phyloP scores from a whole-genome alignment of 495 filamentous ascomycete genomes.

The Pseudoneurospora amorphoporcata region DNA sequence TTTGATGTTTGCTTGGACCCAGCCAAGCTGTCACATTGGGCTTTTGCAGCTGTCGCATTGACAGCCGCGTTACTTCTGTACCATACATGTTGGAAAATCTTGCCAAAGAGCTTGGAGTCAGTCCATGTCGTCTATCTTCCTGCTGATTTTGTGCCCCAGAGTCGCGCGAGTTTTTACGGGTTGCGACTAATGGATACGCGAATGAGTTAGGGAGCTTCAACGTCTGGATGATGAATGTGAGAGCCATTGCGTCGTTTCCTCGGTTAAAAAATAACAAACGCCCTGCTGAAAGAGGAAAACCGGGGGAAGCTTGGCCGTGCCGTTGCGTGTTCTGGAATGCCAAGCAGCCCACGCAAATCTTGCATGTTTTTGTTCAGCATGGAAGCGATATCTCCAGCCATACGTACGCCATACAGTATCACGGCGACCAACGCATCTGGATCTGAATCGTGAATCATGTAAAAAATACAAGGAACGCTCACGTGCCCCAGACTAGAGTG shows the following conservation, averaged over 20 bases:
- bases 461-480: neutral
- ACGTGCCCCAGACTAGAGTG: neutral
- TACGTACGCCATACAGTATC: neutral
- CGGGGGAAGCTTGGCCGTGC: neutral
- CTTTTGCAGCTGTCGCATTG: neutral
- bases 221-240: neutral
- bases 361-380: neutral
- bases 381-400: neutral
- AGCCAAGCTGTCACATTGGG: neutral
- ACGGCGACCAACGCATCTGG: neutral
- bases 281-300: neutral
- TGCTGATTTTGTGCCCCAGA: neutral
- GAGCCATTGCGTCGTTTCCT: neutral
- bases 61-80: neutral
- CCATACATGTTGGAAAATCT: neutral
- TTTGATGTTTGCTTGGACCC: neutral
- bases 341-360: neutral
- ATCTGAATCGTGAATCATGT: neutral
- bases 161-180: neutral
- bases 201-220: neutral
- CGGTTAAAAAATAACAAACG: neutral
- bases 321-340: neutral
- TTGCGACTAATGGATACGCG: neutral
- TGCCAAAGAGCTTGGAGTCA: neutral
- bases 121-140: neutral